A percentile compares a stretch with the other conserved stretches of the same genome.
These are phyloP conservation scores for Pyropia haitanensis DNA, from an alignment of 23 red algal genomes.

Conservation along the genomic window DNA sequence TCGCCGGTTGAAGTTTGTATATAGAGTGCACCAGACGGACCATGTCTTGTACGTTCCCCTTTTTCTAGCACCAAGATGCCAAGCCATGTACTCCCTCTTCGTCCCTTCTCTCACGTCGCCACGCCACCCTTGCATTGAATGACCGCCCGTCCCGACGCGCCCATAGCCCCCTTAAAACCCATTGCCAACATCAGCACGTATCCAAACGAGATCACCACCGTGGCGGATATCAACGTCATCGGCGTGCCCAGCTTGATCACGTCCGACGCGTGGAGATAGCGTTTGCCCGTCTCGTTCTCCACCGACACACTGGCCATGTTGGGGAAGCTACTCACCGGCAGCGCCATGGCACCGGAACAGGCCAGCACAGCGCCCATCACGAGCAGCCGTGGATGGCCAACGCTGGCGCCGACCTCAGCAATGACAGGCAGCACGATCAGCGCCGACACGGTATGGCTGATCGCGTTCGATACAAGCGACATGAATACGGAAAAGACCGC, in stretches of 20 bases:
- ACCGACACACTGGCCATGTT: conserved; percentile 82
- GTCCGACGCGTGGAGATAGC: conserved; percentile 61
- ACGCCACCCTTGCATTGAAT: too few relatives aligned
- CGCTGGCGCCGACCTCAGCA: conserved; percentile 60
- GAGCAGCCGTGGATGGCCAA: conserved; percentile 81
- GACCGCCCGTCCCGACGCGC: too few relatives aligned
- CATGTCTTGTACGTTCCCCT: too few relatives aligned
- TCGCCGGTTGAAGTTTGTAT: too few relatives aligned
- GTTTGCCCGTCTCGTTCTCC: conserved; percentile 65
- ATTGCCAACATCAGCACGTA: conserved; percentile 18
- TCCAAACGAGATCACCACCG: conserved; percentile 30
- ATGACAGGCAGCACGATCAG: conserved; percentile 85
- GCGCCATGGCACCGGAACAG: conserved; percentile 89
- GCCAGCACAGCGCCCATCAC: conserved; percentile 87
- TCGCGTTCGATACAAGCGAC: conserved; percentile 50
- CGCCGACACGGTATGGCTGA: conserved; percentile 88
- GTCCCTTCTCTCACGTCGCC: too few relatives aligned
- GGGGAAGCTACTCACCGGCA: conserved; percentile 76
- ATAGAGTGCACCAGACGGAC: too few relatives aligned
- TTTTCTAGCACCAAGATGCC: too few relatives aligned
- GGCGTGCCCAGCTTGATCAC: conserved; percentile 44
- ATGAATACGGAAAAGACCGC: conserved; percentile 63
- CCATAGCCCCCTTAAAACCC: not conserved
- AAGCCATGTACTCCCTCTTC: too few relatives aligned
- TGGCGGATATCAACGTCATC: conserved; percentile 54